Conservation (phyloP, 2,329 filamentous ascomycete species). For the Purpureocillium takamizusanense region DNA sequence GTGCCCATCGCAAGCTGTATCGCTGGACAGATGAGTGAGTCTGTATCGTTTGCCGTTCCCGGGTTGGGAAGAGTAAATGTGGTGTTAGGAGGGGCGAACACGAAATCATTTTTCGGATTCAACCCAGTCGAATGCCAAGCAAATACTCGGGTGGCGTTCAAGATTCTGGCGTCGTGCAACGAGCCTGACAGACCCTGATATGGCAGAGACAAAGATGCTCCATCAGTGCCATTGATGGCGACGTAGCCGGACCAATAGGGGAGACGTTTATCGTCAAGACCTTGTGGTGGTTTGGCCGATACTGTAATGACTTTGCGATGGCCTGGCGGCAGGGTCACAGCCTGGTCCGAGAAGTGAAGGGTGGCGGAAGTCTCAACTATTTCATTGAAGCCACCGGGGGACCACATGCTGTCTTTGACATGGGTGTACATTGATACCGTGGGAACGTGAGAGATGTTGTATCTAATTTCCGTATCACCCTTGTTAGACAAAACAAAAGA, state of each 20-base stretch:
- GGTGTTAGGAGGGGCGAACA: too few species aligned
- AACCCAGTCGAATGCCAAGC: slow-evolving; percentile 22
- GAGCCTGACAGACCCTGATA: slow-evolving; percentile 30
- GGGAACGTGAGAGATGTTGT: slow-evolving; percentile 39
- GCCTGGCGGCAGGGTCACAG: slow-evolving; percentile 3
- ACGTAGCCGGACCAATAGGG: slow-evolving; percentile 9
- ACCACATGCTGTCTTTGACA: slow-evolving; percentile 20
- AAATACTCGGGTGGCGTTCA: slow-evolving; percentile 14
- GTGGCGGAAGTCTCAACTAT: slow-evolving; percentile 29
- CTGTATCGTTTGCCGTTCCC: too few species aligned
- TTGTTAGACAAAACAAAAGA: slow-evolving; percentile 49
- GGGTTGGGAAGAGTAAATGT: too few species aligned
- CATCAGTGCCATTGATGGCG: slow-evolving; percentile 23
- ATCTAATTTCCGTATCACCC: slow-evolving; percentile 37
- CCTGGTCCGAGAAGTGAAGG: slow-evolving; percentile 4
- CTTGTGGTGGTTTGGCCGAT: slow-evolving; percentile 3
- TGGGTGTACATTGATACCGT: slow-evolving; percentile 45
- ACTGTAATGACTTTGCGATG: slow-evolving; percentile 5
- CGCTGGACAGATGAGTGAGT: slow-evolving; percentile 28
- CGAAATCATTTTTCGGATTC: not conserved
- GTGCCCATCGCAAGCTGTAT: slow-evolving; percentile 36
- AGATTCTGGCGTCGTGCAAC: slow-evolving; percentile 16
- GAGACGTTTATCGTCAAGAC: slow-evolving; percentile 5
- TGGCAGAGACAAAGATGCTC: slow-evolving; percentile 24
- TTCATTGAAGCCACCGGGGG: slow-evolving; percentile 36